Conservation (phyloP, 345 rosid genomes). For the Eucalyptus regnans region DNA sequence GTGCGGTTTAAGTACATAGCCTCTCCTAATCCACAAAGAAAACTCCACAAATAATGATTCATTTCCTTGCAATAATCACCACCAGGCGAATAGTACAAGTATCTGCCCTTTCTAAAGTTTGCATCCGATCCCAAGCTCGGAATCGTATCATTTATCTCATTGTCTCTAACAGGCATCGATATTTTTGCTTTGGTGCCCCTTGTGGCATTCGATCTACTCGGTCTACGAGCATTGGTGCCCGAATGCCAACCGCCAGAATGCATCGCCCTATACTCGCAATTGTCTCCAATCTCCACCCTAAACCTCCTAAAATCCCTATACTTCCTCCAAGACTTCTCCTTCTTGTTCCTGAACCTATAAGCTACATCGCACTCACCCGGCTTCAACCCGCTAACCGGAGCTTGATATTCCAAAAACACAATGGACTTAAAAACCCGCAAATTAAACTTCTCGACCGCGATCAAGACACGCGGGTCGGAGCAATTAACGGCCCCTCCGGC, state of each 20-base stretch:
- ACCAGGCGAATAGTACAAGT: conserved; percentile 80
- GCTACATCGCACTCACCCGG: conserved; percentile 77
- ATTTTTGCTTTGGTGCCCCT: conserved; percentile 13
- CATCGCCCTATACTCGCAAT: conserved; percentile 48
- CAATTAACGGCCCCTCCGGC: conserved; percentile 41
- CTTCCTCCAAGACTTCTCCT: conserved; percentile 92
- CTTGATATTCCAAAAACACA: conserved; percentile 67
- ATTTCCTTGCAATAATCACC: conserved; percentile 94
- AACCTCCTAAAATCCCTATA: conserved; percentile 92
- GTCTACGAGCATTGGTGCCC: conserved; percentile 67
- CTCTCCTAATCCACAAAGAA: conserved; percentile 93
- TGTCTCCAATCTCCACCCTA: conserved; percentile 46
- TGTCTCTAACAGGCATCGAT: conserved; percentile 12
- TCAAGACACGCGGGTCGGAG: conserved; percentile 67
- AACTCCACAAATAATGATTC: conserved; percentile 94
- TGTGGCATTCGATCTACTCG: conserved; percentile 8
- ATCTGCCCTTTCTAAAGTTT: conserved; percentile 69
- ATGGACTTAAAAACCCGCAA: conserved; percentile 57
- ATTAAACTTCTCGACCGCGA: conserved; percentile 72
- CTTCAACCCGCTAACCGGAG: conserved; percentile 64
- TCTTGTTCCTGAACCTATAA: conserved; percentile 89
- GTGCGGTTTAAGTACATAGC: conserved; percentile 90
- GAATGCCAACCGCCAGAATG: conserved; percentile 81
- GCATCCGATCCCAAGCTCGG: conserved; percentile 43
- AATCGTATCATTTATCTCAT: conserved; percentile 61